Percentiles rank a stretch among this genome's conserved stretches.
Evolutionary conservation across 805 yeast genomes (phyloP).

Genomic region (Myxozyma kluyveri): DNA sequence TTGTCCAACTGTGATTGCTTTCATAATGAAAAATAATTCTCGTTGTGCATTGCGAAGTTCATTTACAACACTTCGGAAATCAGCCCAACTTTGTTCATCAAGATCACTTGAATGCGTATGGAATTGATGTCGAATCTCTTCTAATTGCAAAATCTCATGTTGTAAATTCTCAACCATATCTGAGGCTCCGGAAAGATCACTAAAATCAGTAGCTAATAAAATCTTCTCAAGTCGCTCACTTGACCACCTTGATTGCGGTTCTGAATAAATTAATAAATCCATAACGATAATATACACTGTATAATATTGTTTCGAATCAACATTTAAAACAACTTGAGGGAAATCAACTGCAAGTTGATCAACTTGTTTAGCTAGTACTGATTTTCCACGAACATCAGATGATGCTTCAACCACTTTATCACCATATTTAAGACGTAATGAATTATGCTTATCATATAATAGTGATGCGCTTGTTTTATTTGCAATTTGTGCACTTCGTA

Average conservation of each 20-base stretch:
- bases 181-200: slow-evolving; percentile 53
- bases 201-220: slow-evolving; percentile 66
- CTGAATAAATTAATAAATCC: slow-evolving; percentile 67
- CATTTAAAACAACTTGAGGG: slow-evolving; percentile 63
- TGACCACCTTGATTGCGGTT: slow-evolving; percentile 61
- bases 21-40: slow-evolving; percentile 48
- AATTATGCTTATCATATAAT: slow-evolving; percentile 54
- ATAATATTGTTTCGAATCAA: slow-evolving; percentile 72
- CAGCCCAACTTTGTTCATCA: slow-evolving; percentile 42
- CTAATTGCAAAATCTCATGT: slow-evolving; percentile 45
- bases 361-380: slow-evolving; percentile 35
- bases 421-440: slow-evolving; percentile 42
- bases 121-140: slow-evolving; percentile 47
- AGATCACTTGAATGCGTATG: slow-evolving; percentile 43
- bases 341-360: slow-evolving; percentile 59
- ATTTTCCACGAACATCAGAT: slow-evolving; percentile 6
- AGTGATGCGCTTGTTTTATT: slow-evolving; percentile 62
- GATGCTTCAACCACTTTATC: slow-evolving; percentile 24
- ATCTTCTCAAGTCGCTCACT: slow-evolving; percentile 63
- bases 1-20: slow-evolving; percentile 44
- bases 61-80: slow-evolving; percentile 15
- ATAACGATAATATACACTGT: slow-evolving; percentile 61
- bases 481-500: slow-evolving; percentile 54
- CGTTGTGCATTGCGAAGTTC: slow-evolving; percentile 33
- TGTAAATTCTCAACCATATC: slow-evolving; percentile 51